Base-by-base conservation (phyloP, 176 grass and related monocot species). In the Calamus simplicifolius region DNA sequence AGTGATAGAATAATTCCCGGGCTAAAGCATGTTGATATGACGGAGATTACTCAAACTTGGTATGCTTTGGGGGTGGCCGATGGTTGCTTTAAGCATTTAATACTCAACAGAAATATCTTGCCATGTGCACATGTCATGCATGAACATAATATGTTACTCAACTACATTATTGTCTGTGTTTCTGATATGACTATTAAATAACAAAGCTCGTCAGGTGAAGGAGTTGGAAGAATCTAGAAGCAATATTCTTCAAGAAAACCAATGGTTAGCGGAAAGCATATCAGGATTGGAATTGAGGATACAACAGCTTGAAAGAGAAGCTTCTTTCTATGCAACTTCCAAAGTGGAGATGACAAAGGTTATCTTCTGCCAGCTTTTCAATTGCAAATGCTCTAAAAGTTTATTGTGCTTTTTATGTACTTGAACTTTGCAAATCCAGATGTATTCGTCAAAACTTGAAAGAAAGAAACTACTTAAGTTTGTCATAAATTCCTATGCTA, bases 161-260 rank as follows among this genome's bases (percentile, higher is more conserved):
- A 49, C 51, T 56, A 13, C 8, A 13, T 43, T 43, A 10, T 0
- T 43, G 30, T 43, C 48, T 80, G 77, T 77, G 54, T 73, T 69
- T 72, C 78, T 88, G 92, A 79, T 96, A 82, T 80, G 74, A 70
- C 54, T 51, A 76, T 85, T 85, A 80, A 75, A 85, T 79, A 83
- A 82, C 79, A 83, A 82, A 89, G 70, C 25, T 48, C 89, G 81
- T 70, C 84, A 98, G 84, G 93, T 98, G 80, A 92, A 85, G 73
- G 59, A 79, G 56, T 66, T 98, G 69, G 81, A 88, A 66, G 59
- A 77, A 70, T 50, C 81, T 64, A 77, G 80, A 73, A 73, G 69
- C 60, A 88, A 25, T 75, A 70, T 64, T 25, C 14, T 48, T 28
- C 61, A 85, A 75, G 75, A 80, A 66, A 88, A 91, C 50, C 58